Percentiles rank a stretch among this genome's conserved stretches.
Conservation (phyloP, 306 rosid species). For the Sechiopsis laciniata region DNA sequence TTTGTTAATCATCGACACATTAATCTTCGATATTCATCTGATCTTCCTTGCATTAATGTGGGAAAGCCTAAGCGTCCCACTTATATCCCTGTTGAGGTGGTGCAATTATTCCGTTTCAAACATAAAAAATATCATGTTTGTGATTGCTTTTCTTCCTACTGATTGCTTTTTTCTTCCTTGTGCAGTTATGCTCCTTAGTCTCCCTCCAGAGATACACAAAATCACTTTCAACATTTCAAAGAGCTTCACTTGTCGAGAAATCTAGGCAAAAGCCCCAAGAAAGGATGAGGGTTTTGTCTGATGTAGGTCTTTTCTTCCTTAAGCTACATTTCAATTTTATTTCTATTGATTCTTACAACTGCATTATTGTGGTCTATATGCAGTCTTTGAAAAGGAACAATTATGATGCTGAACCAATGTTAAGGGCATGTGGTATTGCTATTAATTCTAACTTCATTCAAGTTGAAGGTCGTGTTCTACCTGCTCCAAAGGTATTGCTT, state of each 20-base stretch:
- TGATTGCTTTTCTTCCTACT: conserved; percentile 6
- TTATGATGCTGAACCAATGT: conserved; percentile 71
- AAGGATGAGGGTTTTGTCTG: conserved; percentile 63
- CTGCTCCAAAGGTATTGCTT: conserved; percentile 67
- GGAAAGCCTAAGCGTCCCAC: conserved; percentile 94
- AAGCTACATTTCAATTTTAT: neutral
- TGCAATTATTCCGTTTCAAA: neutral
- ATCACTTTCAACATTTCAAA: conserved; percentile 65
- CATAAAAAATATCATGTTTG: neutral
- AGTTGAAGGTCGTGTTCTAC: conserved; percentile 84
- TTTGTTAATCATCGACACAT: conserved; percentile 60
- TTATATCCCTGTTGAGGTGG: conserved; percentile 77
- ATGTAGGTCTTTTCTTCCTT: conserved; percentile 36
- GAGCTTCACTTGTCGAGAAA: conserved; percentile 80
- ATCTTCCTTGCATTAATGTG: conserved; percentile 79
- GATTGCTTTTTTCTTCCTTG: neutral
- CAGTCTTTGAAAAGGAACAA: conserved; percentile 67
- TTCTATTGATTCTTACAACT: neutral
- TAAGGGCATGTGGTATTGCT: conserved; percentile 54
- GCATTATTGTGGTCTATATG: neutral
- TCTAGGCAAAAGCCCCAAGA: conserved; percentile 92
- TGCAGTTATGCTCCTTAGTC: conserved; percentile 71
- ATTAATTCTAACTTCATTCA: conserved; percentile 46
- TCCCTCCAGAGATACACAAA: conserved; percentile 83
- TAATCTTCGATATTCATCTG: conserved; percentile 53